Evolutionary conservation across 2,329 filamentous ascomycete genomes (phyloP).

Genomic region (Teratosphaeria zuluensis): DNA sequence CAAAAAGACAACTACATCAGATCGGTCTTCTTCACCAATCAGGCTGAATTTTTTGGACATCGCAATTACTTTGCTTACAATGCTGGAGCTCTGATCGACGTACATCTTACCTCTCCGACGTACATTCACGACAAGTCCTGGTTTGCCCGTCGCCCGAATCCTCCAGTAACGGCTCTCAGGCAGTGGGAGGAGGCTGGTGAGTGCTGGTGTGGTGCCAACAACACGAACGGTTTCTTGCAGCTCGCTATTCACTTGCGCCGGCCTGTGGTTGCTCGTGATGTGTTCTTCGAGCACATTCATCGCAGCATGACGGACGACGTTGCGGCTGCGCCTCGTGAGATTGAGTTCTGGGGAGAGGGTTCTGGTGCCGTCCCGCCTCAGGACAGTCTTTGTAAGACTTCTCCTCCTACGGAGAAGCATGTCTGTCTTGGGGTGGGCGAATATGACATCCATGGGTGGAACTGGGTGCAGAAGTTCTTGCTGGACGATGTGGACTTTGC

Average conservation of each 20-base stretch:
- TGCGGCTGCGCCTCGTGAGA: slow-evolving; percentile 30
- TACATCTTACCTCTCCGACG: slow-evolving; percentile 49
- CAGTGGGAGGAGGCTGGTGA: slow-evolving; percentile 73
- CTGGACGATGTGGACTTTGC: slow-evolving; percentile 16
- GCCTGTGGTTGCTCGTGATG: slow-evolving; percentile 28
- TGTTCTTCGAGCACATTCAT: slow-evolving; percentile 40
- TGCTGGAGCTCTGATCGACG: slow-evolving; percentile 57
- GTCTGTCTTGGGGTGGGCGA: slow-evolving; percentile 31
- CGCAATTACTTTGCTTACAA: slow-evolving; percentile 66
- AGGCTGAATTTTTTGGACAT: not conserved
- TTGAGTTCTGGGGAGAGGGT: slow-evolving; percentile 38
- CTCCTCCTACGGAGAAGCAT: slow-evolving; percentile 10
- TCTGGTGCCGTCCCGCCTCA: slow-evolving; percentile 2
- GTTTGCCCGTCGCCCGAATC: not conserved
- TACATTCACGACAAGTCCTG: slow-evolving; percentile 1
- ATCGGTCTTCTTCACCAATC: not conserved
- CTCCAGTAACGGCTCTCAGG: slow-evolving; percentile 44
- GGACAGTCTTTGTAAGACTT: slow-evolving; percentile 2
- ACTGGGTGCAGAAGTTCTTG: slow-evolving; percentile 34
- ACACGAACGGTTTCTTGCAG: slow-evolving; percentile 43
- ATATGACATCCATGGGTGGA: slow-evolving; percentile 33
- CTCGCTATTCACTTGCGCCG: slow-evolving; percentile 47
- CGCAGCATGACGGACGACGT: slow-evolving; percentile 30
- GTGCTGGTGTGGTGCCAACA: slow-evolving; percentile 65
- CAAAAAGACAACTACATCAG: not conserved